Conservation (phyloP, 78 protist genomes). For the Planoprotostelium fungivorum region DNA sequence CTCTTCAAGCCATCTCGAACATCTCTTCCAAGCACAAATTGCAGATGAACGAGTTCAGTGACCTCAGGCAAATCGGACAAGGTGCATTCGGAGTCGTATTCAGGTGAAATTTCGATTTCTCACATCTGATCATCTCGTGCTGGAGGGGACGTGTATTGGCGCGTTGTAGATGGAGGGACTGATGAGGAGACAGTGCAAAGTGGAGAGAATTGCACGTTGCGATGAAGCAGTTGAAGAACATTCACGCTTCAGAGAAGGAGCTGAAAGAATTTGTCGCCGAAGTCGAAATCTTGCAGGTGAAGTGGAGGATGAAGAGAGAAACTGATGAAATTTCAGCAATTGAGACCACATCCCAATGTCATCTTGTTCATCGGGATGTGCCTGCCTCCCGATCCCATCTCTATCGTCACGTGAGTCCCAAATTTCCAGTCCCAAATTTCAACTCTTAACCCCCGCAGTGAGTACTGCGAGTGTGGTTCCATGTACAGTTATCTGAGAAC, state of each 20-base stretch:
- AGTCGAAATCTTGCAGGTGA: neutral
- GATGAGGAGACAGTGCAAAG: neutral
- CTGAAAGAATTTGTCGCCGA: neutral
- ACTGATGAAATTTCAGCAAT: neutral
- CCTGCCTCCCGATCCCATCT: neutral
- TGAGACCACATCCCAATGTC: neutral
- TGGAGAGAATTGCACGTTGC: neutral
- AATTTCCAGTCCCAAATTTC: neutral
- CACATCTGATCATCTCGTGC: too few relatives aligned
- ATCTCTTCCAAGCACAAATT: too few relatives aligned
- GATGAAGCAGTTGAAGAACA: neutral
- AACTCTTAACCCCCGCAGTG: neutral
- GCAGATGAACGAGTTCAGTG: neutral
- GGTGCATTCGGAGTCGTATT: neutral
- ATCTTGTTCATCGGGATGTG: neutral
- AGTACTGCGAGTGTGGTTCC: neutral
- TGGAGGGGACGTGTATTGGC: too few relatives aligned
- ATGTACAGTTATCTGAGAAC: neutral
- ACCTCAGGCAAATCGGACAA: neutral
- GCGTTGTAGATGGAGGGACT: neutral
- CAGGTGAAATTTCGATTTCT: neutral
- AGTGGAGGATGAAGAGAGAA: neutral
- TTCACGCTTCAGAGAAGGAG: neutral
- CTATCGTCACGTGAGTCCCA: neutral
- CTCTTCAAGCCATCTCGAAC: neutral